Evolutionary conservation across 164 flowering plant genomes (phyloP), one percentile per base, ranked within the genome.

Genomic region (Aristolochia contorta): DNA sequence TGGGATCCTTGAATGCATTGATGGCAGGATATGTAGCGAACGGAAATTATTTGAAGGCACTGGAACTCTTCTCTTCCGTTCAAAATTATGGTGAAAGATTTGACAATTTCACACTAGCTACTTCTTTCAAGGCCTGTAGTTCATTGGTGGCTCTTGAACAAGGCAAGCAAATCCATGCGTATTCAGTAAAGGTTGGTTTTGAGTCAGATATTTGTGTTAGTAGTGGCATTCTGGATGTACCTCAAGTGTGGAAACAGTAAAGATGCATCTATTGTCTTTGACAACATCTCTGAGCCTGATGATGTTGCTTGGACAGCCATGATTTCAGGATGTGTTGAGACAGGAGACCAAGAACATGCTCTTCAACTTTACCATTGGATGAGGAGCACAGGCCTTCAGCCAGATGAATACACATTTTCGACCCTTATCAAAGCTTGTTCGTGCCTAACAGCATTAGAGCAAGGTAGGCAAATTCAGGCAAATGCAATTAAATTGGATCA

Each of bases 341-440:
- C 77, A 63, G 85, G 84, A 49, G 79, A 78, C 6, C 82, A 76
- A 59, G 77, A 74, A 10, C 65, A 61, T 51, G 78, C 79, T 47
- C 73, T 81, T 56, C 56, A 47, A 54, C 48, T 77, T 32, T 80
- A 70, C 72, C 72, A 71, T 62, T 62, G 16, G 59, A 81, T 81
- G 85, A 77, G 74, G 76, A 61, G 49, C 47, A 61, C 70, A 12
- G 81, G 77, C n/a, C 46, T 74, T 18, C 52, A 50, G 25, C 82
- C 88, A 27, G 83, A 81, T 57, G 82, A 74, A 57, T 83, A 72
- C 59, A 81, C 79, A 18, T 72, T 78, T 67, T 77, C 82, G 23
- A 75, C 77, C 27, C 77, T 84, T 10, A 61, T 81, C 72, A 84
- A 79, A 74, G 91, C 87, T 2, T 74, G 84, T 61, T 74, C 85